Evolutionary conservation across 257 asterid genomes (phyloP), one percentile per base, ranked within the genome.

Genomic region (Pogostemon cablin): DNA sequence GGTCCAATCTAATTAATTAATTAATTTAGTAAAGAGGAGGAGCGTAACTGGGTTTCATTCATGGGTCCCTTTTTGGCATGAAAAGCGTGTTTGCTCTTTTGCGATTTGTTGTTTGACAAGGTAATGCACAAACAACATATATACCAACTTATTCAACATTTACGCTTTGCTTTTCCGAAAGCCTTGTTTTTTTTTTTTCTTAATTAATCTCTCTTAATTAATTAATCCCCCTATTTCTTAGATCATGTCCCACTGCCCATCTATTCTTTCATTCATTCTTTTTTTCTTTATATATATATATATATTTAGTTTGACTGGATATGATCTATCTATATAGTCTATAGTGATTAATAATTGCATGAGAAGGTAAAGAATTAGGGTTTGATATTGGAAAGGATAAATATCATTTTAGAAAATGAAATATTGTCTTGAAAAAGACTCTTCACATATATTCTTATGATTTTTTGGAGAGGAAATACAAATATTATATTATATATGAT

Each of bases 91-190:
- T 63, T 6, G 47, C 67, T 68, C 83, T 77, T 58, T 76, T 44
- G 62, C 59, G 73, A 75, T 75, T 77, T 79, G 78, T 59, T 68
- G 70, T 68, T 81, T 80, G 75, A 80, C 72, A 72, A 77, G 48
- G 11, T 73, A 62, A 72, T 69, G 88, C 88, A 86, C 90, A 80
- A 84, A 86, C 85, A 81, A 81, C 89, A 73, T 80, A 20, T 73
- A 69, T 68, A 47, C 78, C 75, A 81, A 79, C 84, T 81, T 81
- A 57, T 17, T 44, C 62, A 47, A 52, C 77, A 75, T 61, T 63
- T 66, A 48, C 72, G 38, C 10, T 55, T 47, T 77, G 66, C 79
- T 63, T 75, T 66, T 62, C 71, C 71, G 73, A 72, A 72, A 70
- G 78, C 73, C 62, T 2, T 9, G n/a, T n/a, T n/a, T n/a, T 15